A percentile compares a stretch with the other conserved stretches of the same genome.
Evolutionary conservation across 1,139 yeast genomes (phyloP).

Genomic region (Scheffersomyces quercinus): DNA sequence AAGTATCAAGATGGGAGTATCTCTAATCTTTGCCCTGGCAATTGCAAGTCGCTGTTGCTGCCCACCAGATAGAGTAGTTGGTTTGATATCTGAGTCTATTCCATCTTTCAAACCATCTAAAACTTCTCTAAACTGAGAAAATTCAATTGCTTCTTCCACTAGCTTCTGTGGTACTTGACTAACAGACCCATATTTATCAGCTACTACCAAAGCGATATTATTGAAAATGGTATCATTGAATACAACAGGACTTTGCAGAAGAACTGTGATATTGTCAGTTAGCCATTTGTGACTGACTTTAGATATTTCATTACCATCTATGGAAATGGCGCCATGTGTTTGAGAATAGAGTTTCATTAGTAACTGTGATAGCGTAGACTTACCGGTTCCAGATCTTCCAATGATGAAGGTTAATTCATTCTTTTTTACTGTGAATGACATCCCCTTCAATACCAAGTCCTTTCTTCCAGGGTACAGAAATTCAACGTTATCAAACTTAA

Average conservation of each 20-base stretch:
- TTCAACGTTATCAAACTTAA: conserved; percentile 51
- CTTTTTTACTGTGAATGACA: conserved; percentile 46
- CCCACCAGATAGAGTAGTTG: conserved; percentile 80
- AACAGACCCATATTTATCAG: conserved; percentile 20
- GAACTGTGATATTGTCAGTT: conserved; percentile 61
- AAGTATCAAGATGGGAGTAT: conserved; percentile 71
- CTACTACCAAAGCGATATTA: conserved; percentile 57
- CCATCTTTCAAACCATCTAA: conserved; percentile 53
- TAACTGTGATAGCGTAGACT: conserved; percentile 73
- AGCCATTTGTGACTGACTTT: conserved; percentile 54
- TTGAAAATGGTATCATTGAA: conserved; percentile 65
- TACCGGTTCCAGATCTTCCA: conserved; percentile 91
- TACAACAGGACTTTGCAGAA: conserved; percentile 68
- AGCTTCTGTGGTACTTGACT: conserved; percentile 23
- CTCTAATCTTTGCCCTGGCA: conserved; percentile 76
- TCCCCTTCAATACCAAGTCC: conserved; percentile 44
- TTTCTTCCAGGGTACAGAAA: conserved; percentile 66
- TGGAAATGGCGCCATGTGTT: conserved; percentile 46
- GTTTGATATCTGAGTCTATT: conserved; percentile 51
- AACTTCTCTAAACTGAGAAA: conserved; percentile 52
- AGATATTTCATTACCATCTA: conserved; percentile 55
- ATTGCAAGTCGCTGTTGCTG: conserved; percentile 80
- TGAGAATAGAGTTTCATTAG: conserved; percentile 59
- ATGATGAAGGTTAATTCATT: conserved; percentile 61
- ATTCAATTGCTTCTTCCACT: conserved; percentile 48